A percentile compares a stretch with the other conserved stretches of the same genome.
These are phyloP conservation scores for Russula abietina DNA, from an alignment of 768 basidiomycete genomes.

Conservation along the genomic window DNA sequence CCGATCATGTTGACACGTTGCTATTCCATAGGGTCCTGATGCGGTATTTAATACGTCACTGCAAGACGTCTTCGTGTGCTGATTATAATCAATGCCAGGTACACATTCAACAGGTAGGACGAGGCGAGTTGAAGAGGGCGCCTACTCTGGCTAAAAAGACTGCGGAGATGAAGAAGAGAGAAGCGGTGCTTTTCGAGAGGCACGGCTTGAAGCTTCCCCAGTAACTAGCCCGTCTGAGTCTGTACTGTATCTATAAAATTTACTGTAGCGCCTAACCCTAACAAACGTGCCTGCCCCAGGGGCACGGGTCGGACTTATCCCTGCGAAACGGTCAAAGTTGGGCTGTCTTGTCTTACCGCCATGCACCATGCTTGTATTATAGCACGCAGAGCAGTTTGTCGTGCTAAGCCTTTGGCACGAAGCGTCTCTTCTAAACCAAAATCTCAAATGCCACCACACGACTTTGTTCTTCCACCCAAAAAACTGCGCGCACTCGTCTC, in stretches of 20 bases:
- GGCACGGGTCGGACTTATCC: no score
- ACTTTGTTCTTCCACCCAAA: constrained; percentile 42
- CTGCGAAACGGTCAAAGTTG: neutral
- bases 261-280: no score
- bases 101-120: constrained; percentile 93
- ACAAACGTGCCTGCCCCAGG: no score
- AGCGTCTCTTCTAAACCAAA: constrained; percentile 23
- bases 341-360: neutral
- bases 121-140: constrained; percentile 78
- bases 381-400: constrained; percentile 2
- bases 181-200: constrained; percentile 53
- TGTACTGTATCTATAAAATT: no score
- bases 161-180: constrained; percentile 52
- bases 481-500: constrained; percentile 67
- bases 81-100: constrained; percentile 44
- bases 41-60: constrained; percentile 43
- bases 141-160: constrained; percentile 50
- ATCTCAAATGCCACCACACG: constrained; percentile 11
- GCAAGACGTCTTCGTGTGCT: neutral
- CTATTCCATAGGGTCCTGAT: constrained; percentile 59
- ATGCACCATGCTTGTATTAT: constrained; percentile 15
- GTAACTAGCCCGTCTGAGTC: constrained; percentile 29
- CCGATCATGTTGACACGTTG: constrained; percentile 6
- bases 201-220: constrained; percentile 56
- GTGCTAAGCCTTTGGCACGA: constrained; percentile 13